Evolutionary conservation across 441 rosid genomes (phyloP), one percentile per base, ranked within the genome.

Genomic region (Kokia cookei): DNA sequence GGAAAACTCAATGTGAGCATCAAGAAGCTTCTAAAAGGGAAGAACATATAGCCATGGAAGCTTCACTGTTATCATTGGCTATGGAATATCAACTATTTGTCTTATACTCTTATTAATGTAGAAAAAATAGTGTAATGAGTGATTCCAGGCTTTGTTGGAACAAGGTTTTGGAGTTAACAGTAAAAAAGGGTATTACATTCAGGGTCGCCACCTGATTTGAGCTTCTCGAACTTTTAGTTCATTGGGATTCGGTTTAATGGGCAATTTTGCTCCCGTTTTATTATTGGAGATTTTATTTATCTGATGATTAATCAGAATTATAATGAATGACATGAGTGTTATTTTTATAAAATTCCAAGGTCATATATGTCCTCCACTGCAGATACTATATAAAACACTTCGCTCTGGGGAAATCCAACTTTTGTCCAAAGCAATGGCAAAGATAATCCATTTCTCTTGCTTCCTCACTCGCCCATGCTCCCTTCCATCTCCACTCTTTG

Each of bases 371-470:
- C 35, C 7, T 7, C 14, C 32, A 24, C 0, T 0, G 9, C 1
- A 11, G 12, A n/a, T 45, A 32, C 19, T 3, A 50, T 53, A 29
- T 48, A 60, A 66, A 58, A 22, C 0, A 43, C 54, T n/a, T 13
- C 17, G 19, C 15, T 45, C 67, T 3, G 58, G 40, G 37, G 50
- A 54, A 54, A 2, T 4, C 61, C 37, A 6, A 65, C 50, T 17
- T 14, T 72, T 76, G 80, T 79, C 87, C 70, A 67, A 17, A 72
- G 29, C 76, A 57, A 77, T 89, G 95, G 86, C 87, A 74, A 77
- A 86, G 73, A 65, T 79, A 60, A 73, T 89, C 76, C 93, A 92
- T 70, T 88, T 90, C 83, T 81, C 85, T 72, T 75, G 82, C 80
- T 82, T 81, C 88, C 71, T 78, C 58, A n/a, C 78, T 37, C 72